Evolutionary conservation across 192 early-diverging fungal genomes (phyloP).

Genomic region (Coemansia aciculifera): DNA sequence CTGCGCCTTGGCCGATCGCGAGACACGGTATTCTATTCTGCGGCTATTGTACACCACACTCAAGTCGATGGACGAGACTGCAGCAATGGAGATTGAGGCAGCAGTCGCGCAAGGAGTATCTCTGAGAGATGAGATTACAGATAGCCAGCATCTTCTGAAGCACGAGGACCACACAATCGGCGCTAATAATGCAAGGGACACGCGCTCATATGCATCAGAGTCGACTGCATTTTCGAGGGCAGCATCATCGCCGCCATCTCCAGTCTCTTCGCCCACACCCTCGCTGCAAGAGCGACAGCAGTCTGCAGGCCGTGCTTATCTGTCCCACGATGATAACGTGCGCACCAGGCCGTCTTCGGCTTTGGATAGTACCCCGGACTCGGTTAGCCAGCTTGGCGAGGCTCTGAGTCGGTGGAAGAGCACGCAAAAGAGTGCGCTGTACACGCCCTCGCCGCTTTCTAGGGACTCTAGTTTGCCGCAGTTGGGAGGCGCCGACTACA

Average conservation of each 20-base stretch:
- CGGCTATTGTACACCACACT: conserved; percentile 37
- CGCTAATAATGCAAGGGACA: conserved; percentile 31
- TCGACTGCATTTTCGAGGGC: conserved; percentile 52
- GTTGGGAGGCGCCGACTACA: conserved; percentile 10
- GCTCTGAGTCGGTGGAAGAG: conserved; percentile 33
- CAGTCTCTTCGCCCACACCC: conserved; percentile 4
- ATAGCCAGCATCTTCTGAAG: neutral
- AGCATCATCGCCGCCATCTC: conserved; percentile 23
- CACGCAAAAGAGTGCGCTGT: conserved; percentile 3
- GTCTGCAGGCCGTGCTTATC: neutral
- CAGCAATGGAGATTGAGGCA: conserved; percentile 32
- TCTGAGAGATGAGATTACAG: neutral
- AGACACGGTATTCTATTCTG: conserved; percentile 40
- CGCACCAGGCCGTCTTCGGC: conserved; percentile 29
- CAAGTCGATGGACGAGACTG: conserved; percentile 29
- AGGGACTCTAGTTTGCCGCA: conserved; percentile 5
- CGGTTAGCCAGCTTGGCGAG: conserved; percentile 41
- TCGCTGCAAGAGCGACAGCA: conserved; percentile 9
- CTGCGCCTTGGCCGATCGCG: conserved; percentile 43
- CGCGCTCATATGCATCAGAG: conserved; percentile 50
- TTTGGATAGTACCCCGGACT: conserved; percentile 31
- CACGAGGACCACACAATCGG: conserved; percentile 10
- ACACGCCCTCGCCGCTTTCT: conserved; percentile 36
- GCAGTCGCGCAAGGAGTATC: neutral
- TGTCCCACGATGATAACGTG: neutral